A percentile compares a stretch with the other conserved stretches of the same genome.
Evolutionary conservation across 352 stramenopile genomes (phyloP).

Genomic region (Thalassiosira livingstoniorum): DNA sequence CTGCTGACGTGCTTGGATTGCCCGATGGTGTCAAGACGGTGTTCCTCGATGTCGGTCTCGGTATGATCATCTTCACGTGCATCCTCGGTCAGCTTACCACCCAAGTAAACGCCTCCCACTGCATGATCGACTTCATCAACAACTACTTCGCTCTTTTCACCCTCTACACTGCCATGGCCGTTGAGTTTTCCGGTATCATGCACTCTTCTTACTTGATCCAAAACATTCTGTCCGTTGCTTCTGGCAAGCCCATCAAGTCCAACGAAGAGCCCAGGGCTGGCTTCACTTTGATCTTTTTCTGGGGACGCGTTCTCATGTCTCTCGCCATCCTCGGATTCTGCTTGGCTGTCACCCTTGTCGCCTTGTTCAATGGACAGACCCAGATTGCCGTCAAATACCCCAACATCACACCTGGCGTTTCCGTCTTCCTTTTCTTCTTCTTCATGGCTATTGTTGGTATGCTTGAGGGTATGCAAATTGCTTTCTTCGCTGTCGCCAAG

Average conservation of each 20-base stretch:
- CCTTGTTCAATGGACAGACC: constrained; percentile 70
- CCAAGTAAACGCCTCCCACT: constrained; percentile 75
- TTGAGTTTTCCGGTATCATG: constrained; percentile 73
- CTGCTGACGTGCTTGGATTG: constrained; percentile 37
- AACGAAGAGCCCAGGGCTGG: constrained; percentile 59
- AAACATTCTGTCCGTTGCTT: constrained; percentile 23
- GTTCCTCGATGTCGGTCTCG: constrained; percentile 70
- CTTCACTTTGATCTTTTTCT: constrained; percentile 26
- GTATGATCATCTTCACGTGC: constrained; percentile 70
- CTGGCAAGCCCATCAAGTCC: constrained; percentile 63
- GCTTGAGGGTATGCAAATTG: constrained; percentile 82
- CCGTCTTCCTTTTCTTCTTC: constrained; percentile 67
- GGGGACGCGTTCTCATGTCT: constrained; percentile 52
- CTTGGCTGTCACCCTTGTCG: constrained; percentile 68
- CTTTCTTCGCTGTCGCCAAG: constrained; percentile 76
- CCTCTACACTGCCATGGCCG: constrained; percentile 56
- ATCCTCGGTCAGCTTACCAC: constrained; percentile 76
- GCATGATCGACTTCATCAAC: constrained; percentile 83
- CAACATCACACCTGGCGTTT: constrained; percentile 18
- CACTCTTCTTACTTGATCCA: constrained; percentile 66
- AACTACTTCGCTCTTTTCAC: constrained; percentile 77
- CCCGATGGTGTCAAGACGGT: constrained; percentile 43
- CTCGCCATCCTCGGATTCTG: constrained; percentile 62
- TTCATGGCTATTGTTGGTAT: constrained; percentile 72
- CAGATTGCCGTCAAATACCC: constrained; percentile 63